phyloP scores from a whole-genome alignment of 2,329 filamentous ascomycete genomes.

The Trichocomaceae sp. region DNA sequence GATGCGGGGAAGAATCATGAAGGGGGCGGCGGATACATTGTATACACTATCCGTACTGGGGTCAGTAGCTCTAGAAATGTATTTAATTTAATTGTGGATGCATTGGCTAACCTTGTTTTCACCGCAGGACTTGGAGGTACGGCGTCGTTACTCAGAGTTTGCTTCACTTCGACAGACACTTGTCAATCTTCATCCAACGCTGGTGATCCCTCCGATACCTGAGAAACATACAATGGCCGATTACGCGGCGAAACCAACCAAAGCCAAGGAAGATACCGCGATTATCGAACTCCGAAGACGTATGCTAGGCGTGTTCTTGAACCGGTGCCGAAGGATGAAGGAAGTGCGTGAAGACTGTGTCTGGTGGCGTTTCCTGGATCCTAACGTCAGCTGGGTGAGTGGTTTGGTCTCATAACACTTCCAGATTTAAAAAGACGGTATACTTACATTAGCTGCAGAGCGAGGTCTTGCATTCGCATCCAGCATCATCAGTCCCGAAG shows the following conservation, averaged over 20 bases:
- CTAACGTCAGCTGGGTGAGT: constrained; percentile 94
- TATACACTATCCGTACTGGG: constrained; percentile 92
- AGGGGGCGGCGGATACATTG: constrained; percentile 86
- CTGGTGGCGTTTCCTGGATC: constrained; percentile 96
- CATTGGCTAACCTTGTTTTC: background rate
- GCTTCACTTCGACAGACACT: constrained; percentile 82
- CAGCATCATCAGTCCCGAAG: constrained; percentile 85
- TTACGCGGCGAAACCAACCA: constrained; percentile 95
- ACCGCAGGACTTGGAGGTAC: constrained; percentile 84
- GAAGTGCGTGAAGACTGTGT: constrained; percentile 87
- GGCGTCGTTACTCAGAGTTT: constrained; percentile 93
- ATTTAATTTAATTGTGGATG: background rate
- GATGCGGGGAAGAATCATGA: constrained; percentile 94
- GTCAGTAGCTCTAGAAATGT: constrained; percentile 46
- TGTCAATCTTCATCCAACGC: constrained; percentile 84
- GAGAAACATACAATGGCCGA: constrained; percentile 99
- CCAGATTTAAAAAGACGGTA: background rate
- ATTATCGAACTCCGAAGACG: constrained; percentile 96
- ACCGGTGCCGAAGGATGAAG: constrained; percentile 87
- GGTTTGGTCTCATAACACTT: background rate
- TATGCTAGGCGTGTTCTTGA: constrained; percentile 93
- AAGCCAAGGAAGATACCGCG: constrained; percentile 92
- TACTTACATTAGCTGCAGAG: constrained; percentile 51
- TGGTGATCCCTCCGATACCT: constrained; percentile 93
- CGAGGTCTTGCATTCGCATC: constrained; percentile 90